phyloP scores from a whole-genome alignment of 2,329 filamentous ascomycete genomes.

The Septoria petroselini region DNA sequence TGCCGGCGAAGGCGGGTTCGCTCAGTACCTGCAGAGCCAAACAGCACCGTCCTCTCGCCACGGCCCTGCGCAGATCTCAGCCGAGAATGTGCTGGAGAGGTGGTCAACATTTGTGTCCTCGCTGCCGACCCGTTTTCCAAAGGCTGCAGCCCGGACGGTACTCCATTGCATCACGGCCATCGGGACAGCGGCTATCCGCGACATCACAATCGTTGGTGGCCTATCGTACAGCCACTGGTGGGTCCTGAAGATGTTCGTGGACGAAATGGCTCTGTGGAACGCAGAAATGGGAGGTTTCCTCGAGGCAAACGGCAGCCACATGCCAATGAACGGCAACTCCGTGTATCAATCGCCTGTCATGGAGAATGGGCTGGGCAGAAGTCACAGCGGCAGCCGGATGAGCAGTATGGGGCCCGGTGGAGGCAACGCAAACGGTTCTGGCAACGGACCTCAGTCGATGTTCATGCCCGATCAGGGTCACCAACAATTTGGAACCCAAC shows the following conservation, averaged over 20 bases:
- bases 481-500: slow-evolving; percentile 22
- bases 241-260: slow-evolving; percentile 92
- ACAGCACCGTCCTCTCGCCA: slow-evolving; percentile 27
- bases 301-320: slow-evolving; percentile 38
- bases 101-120: slow-evolving; percentile 71
- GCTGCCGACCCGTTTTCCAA: slow-evolving; percentile 68
- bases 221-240: slow-evolving; percentile 88
- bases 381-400: slow-evolving; percentile 35
- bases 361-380: slow-evolving; percentile 29
- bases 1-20: slow-evolving; percentile 43
- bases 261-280: slow-evolving; percentile 89
- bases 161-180: slow-evolving; percentile 73
- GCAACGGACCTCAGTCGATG: slow-evolving; percentile 18
- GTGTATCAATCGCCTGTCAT: slow-evolving; percentile 29
- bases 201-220: slow-evolving; percentile 73
- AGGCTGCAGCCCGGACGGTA: slow-evolving; percentile 68
- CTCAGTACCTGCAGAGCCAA: slow-evolving; percentile 41
- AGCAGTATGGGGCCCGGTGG: slow-evolving; percentile 35
- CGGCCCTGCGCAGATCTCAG: slow-evolving; percentile 39
- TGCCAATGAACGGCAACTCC: slow-evolving; percentile 13
- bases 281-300: slow-evolving; percentile 90
- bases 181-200: slow-evolving; percentile 73
- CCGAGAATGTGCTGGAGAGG: slow-evolving; percentile 69
- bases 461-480: slow-evolving; percentile 26
- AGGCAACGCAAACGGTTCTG: slow-evolving; percentile 19